Evolutionary conservation across 225 moss, liverwort and hornwort species (phyloP).

Genomic region (Pleurozium schreberi): DNA sequence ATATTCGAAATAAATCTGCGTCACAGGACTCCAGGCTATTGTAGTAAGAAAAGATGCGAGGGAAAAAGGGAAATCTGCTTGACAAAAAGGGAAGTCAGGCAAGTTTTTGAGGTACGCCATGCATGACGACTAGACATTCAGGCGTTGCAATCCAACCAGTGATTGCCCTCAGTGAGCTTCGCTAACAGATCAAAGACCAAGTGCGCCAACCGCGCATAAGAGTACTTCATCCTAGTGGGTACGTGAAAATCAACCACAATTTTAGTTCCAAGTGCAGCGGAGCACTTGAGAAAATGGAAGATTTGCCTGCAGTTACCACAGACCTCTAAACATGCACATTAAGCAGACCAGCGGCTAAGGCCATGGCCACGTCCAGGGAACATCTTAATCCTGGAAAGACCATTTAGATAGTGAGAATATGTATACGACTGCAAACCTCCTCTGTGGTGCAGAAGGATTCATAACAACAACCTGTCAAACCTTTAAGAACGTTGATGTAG

Average conservation of each 20-base stretch:
- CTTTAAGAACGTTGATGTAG: not conserved
- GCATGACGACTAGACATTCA: not conserved
- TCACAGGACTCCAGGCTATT: not conserved
- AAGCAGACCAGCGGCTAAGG: not conserved
- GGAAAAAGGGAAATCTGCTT: not conserved
- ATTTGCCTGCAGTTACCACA: not conserved
- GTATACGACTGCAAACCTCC: not conserved
- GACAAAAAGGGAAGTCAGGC: not conserved
- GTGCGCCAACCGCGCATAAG: not conserved
- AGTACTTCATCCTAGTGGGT: not conserved
- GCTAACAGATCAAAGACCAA: slow-evolving; percentile 1
- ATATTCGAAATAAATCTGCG: not conserved
- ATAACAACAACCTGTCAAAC: not conserved
- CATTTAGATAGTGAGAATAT: not conserved
- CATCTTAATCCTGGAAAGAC: not conserved
- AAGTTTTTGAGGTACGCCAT: not conserved
- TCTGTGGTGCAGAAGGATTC: not conserved
- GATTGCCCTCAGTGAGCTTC: not conserved
- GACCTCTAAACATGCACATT: not conserved
- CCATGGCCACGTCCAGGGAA: not conserved
- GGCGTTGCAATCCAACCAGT: not conserved
- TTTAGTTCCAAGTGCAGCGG: not conserved
- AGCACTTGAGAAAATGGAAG: not conserved
- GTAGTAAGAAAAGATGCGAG: not conserved
- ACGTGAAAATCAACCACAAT: not conserved